These are phyloP conservation scores for Diplosphaera chodatii DNA, from an alignment of 139 green algal species.

Conservation along the genomic window DNA sequence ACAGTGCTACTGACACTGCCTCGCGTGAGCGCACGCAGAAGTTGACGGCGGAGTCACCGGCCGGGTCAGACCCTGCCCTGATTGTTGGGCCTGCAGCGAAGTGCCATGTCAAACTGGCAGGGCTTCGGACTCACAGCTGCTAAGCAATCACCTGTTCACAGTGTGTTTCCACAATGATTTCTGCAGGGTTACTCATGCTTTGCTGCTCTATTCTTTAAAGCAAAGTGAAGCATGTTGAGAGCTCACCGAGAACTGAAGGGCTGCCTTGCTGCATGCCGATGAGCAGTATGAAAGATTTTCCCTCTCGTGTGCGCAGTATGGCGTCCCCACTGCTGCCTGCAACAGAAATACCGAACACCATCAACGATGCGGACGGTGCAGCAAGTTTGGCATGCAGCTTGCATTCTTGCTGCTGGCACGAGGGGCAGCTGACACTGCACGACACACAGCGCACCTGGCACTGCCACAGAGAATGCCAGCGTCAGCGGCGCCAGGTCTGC, in stretches of 20 bases:
- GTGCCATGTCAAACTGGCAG: conserved; percentile 22
- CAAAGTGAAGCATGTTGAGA: no score
- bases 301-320: background rate
- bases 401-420: no score
- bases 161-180: no score
- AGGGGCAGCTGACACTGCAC: no score
- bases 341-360: no score
- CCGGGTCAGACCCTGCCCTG: conserved; percentile 4
- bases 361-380: no score
- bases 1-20: conserved; percentile 45
- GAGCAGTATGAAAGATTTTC: conserved; percentile 5
- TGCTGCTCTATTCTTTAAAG: background rate
- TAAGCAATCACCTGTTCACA: no score
- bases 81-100: conserved; percentile 12
- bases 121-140: conserved; percentile 21
- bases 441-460: background rate
- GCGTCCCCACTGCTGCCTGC: background rate
- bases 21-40: conserved; percentile 54
- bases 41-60: conserved; percentile 37
- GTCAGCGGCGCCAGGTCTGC: conserved; percentile 16
- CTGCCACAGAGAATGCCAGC: conserved; percentile 17
- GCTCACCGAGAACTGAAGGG: background rate
- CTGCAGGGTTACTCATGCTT: no score
- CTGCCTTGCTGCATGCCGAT: conserved; percentile 3
- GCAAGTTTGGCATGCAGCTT: no score